These are phyloP conservation scores for Plasmodium sp. DNA, from an alignment of 169 alveolate species.

Conservation along the genomic window DNA sequence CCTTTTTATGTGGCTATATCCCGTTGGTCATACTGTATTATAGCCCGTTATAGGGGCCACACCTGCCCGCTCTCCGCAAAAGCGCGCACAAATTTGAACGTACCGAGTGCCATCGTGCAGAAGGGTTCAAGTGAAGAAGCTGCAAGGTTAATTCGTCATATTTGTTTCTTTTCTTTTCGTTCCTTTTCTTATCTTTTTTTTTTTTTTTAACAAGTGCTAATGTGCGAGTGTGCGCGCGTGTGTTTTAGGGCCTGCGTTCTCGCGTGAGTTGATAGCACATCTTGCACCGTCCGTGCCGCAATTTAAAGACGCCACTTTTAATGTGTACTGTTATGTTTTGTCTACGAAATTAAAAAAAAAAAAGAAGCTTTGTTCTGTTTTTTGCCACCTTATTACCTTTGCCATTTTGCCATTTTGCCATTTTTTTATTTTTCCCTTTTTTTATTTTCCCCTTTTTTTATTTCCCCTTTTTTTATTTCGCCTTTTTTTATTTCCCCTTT, in stretches of 20 bases:
- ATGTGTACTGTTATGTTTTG: not conserved
- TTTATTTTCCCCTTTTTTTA: too few species aligned
- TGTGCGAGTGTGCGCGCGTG: not conserved
- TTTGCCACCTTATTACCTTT: not conserved
- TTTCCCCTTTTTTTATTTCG: too few species aligned
- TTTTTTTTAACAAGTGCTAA: not conserved
- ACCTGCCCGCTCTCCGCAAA: not conserved
- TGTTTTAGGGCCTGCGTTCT: not conserved
- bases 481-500: too few species aligned
- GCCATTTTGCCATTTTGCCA: conserved; percentile 6
- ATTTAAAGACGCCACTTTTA: not conserved
- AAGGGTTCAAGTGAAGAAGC: not conserved
- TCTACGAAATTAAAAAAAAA: conserved; percentile 16
- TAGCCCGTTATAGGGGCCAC: not conserved
- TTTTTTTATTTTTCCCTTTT: too few species aligned
- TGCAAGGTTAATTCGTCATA: not conserved
- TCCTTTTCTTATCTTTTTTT: not conserved
- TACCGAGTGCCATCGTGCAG: not conserved
- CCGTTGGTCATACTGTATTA: not conserved
- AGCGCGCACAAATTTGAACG: not conserved
- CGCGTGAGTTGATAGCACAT: not conserved
- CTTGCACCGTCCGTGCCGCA: not conserved
- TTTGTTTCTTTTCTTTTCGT: not conserved
- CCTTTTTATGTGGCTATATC: not conserved
- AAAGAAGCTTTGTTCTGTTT: not conserved